Evolutionary conservation across 495 filamentous ascomycete genomes (phyloP), one percentile per base, ranked within the genome.

Genomic region (Saxophila tyrrhenica): DNA sequence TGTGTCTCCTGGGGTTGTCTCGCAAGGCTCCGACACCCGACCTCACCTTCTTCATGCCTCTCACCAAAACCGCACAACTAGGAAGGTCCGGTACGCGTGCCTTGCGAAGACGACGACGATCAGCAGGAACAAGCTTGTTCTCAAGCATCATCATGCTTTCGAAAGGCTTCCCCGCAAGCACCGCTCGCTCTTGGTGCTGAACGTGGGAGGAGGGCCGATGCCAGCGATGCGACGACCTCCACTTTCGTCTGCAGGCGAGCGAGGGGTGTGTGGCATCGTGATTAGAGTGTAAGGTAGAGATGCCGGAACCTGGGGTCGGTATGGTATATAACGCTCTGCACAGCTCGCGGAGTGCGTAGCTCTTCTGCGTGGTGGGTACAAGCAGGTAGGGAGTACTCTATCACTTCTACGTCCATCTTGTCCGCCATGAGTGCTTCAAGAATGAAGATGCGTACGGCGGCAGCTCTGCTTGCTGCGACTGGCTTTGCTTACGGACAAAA

Each of bases 401-500:
- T 5, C 29, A 7, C 13, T 35, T 35, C 29, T 7, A 7, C 29
- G 5, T 35, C 29, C 29, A 35, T 13, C 7, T 5, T 35, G 29
- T 35, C 13, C 7, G 29, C 5, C 13, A 35, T 13, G 29, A 35
- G 29, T 35, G 5, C 29, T 13, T 35, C 29, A 35, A 35, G 29
- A 5, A 35, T 35, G 15, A 49, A 50, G 45, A 44, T 56, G 46
- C 45, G 16, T 17, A 17, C 32, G 13, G 46, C 47, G 17, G 46
- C 46, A 1, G 35, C 29, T 11, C 38, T 56, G 53, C 22, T 57
- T 1, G 19, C 35, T 17, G 23, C 49, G 2, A 13, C 39, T 13
- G 39, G 17, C 9, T n/a, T 25, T 13, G 54, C 47, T 7, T 44
- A 22, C 20, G 52, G 16, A 22, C 52, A 55, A 43, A 48, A 39